phyloP scores from a whole-genome alignment of 75 land plant genomes.

The Picea glauca region DNA sequence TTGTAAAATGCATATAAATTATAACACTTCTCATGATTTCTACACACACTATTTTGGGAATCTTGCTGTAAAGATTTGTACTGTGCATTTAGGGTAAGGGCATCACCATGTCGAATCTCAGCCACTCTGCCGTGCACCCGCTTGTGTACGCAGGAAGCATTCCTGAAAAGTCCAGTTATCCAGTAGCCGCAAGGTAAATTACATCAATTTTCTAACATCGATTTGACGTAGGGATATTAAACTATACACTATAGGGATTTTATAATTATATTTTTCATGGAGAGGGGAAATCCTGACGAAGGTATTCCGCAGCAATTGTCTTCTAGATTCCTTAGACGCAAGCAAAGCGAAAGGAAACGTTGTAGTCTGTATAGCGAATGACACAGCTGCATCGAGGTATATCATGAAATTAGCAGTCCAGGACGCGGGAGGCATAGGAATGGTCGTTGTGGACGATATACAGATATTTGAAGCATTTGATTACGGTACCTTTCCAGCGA shows the following conservation, averaged over 20 bases:
- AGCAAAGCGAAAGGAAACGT: conserved; percentile 51
- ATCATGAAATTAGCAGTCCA: conserved; percentile 23
- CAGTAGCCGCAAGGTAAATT: conserved; percentile 8
- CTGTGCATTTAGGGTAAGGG: not conserved
- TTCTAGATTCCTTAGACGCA: conserved; percentile 28
- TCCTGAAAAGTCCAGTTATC: conserved; percentile 2
- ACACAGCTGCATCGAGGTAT: not conserved
- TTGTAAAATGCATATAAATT: no score
- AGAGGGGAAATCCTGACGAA: not conserved
- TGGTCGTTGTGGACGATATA: conserved; percentile 40
- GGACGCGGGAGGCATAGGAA: conserved; percentile 53
- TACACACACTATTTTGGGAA: no score
- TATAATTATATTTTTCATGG: no score
- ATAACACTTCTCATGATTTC: no score
- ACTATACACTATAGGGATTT: no score
- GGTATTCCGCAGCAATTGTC: conserved; percentile 34
- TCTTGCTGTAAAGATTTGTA: no score
- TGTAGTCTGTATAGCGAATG: conserved; percentile 40
- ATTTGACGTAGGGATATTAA: no score
- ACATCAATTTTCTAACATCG: no score
- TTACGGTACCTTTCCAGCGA: conserved; percentile 34
- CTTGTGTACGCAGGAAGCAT: conserved; percentile 30
- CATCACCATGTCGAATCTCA: conserved; percentile 29
- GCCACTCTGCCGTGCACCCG: conserved; percentile 29
- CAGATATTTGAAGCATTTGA: conserved; percentile 15